phyloP scores from a whole-genome alignment of 768 basidiomycete genomes.

The Pisolithus orientalis region DNA sequence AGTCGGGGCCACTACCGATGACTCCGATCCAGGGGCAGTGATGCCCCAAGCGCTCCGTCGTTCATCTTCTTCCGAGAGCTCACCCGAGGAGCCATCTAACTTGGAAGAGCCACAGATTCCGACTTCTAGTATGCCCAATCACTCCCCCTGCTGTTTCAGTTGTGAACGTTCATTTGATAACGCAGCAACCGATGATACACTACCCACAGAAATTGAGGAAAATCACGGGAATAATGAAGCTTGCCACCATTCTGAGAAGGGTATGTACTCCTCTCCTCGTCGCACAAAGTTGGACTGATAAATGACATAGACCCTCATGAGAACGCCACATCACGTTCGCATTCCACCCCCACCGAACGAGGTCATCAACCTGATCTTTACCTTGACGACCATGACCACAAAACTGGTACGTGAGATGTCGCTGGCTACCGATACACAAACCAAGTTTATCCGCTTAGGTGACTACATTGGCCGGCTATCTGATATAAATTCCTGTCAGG shows the following conservation, averaged over 20 bases:
- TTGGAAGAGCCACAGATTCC: not conserved
- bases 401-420: conserved; percentile 20
- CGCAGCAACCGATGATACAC: not conserved
- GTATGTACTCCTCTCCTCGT: not conserved
- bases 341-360: conserved; percentile 7
- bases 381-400: conserved; percentile 20
- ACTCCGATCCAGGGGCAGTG: too few relatives aligned
- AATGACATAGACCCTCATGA: conserved; percentile 1
- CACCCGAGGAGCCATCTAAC: not conserved
- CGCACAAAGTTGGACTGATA: not conserved
- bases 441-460: not conserved
- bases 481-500: conserved; percentile 15
- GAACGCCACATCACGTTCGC: conserved; percentile 8
- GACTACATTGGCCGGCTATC: conserved; percentile 1
- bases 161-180: not conserved
- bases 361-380: not conserved
- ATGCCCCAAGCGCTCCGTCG: not conserved
- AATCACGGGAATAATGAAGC: not conserved
- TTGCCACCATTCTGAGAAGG: not conserved
- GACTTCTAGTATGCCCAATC: not conserved
- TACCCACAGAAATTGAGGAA: not conserved
- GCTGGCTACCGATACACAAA: not conserved
- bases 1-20: not conserved
- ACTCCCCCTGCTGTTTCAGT: not conserved
- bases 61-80: not conserved